Evolutionary conservation across 495 filamentous ascomycete genomes (phyloP), one percentile per base, ranked within the genome.

Genomic region (Neurospora sp.): DNA sequence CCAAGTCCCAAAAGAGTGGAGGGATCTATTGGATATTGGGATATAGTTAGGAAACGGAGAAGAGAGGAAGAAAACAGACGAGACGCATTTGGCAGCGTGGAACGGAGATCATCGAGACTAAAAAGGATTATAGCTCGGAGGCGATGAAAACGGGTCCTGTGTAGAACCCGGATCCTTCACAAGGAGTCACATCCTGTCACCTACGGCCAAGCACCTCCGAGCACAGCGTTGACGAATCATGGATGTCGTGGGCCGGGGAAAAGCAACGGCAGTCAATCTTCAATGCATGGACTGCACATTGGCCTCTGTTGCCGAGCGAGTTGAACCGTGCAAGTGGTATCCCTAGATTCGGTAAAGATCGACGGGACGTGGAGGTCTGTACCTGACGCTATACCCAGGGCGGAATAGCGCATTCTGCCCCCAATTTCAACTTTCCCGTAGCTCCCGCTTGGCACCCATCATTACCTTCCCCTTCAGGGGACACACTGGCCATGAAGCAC

Each of bases 271-370:
- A 54, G 46, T 59, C 20, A 35, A 35, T 35, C 54, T 66, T 66
- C 6, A 35, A 66, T 18, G 54, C 23, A 66, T 31, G 54, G 54
- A 37, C 54, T 18, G 54, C 54, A 66, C 54, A 66, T 59, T 27
- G 48, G 48, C 48, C 48, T 59, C 48, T 59, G 48, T 27, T 59
- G 20, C 48, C 20, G 20, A 27, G 20, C 48, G 44, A 54, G 20
- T 54, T 54, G 46, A 54, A 12, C 20, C 48, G 10, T 59, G 48
- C 20, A 27, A 27, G 0, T 59, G 48, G 48, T 27, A 14, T 59
- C 72, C 23, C 42, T 42, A 12, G 27, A 62, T 74, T 16, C 37
- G 75, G 75, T 48, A 77, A 37, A 42, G 75, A 77, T 77, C 75
- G 62, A 72, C 75, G 35, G 12, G 12, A 62, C 14, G 27, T 35